A percentile compares a stretch with the other conserved stretches of the same genome.
phyloP scores from a whole-genome alignment of 176 grass and related monocot genomes.

The Coix lacrymajobi region DNA sequence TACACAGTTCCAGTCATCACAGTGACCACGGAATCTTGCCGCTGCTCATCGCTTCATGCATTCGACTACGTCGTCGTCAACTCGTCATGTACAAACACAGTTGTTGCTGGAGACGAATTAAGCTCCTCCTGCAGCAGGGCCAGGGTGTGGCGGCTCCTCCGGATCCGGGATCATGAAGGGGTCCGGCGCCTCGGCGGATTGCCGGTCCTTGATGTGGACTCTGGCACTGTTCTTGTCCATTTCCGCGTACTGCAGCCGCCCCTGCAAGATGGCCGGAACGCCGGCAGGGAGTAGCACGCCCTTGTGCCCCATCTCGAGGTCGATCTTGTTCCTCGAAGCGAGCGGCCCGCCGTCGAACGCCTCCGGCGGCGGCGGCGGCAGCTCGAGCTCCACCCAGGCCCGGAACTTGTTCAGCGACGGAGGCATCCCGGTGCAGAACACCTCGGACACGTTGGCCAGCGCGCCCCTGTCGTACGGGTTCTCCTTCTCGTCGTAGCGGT shows the following conservation, averaged over 20 bases:
- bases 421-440: constrained; percentile 64
- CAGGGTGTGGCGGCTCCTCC: neutral
- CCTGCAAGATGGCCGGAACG: constrained; percentile 51
- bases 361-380: neutral
- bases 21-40: neutral
- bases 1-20: neutral
- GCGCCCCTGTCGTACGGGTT: constrained; percentile 76
- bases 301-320: constrained; percentile 53
- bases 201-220: constrained; percentile 47
- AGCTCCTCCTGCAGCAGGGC: neutral
- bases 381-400: constrained; percentile 44
- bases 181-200: constrained; percentile 30
- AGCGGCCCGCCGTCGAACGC: neutral
- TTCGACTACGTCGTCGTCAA: neutral
- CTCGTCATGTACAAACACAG: neutral
- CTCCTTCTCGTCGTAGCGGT: constrained; percentile 90
- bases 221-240: constrained; percentile 32
- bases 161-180: constrained; percentile 24
- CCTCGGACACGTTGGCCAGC: constrained; percentile 52
- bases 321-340: constrained; percentile 23
- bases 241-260: constrained; percentile 39
- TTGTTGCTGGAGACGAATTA: neutral
- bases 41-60: neutral
- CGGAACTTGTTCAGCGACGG: constrained; percentile 73
- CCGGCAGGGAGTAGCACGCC: constrained; percentile 14